A percentile compares a stretch with the other conserved stretches of the same genome.
Evolutionary conservation across 2,329 filamentous ascomycete species (phyloP).

Genomic region (Aspergillus luchuensis): DNA sequence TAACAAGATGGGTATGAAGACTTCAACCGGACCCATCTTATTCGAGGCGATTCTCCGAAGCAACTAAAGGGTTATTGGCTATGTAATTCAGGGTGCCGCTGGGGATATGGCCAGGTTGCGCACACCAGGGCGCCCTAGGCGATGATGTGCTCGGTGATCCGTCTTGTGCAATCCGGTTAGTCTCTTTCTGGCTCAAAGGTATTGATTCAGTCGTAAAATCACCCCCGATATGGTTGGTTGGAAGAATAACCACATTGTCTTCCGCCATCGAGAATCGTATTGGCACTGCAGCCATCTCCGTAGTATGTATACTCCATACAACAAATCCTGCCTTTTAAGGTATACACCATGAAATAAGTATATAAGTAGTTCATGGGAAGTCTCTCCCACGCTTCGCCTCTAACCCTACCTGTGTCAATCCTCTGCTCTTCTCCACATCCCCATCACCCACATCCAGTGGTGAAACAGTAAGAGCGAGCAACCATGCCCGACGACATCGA

Average conservation of each 20-base stretch:
- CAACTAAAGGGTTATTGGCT: neutral
- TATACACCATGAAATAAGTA: slow-evolving; percentile 9
- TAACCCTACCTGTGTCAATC: too few species aligned
- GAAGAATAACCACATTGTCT: neutral
- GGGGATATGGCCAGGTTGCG: neutral
- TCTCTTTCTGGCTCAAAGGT: slow-evolving; percentile 13
- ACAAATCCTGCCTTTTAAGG: neutral
- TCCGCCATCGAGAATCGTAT: slow-evolving; percentile 13
- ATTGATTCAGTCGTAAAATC: neutral
- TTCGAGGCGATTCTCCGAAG: neutral
- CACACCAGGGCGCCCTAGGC: slow-evolving; percentile 1
- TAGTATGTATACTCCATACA: neutral
- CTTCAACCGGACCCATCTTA: neutral
- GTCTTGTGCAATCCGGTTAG: slow-evolving; percentile 24
- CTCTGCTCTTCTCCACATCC: neutral
- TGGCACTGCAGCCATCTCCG: neutral
- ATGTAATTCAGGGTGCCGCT: neutral
- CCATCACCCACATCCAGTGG: neutral
- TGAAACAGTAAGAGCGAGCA: neutral
- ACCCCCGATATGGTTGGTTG: slow-evolving; percentile 7
- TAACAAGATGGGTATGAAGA: neutral
- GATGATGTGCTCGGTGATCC: slow-evolving; percentile 29
- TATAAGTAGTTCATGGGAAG: neutral
- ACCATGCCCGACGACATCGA: slow-evolving; percentile 25
- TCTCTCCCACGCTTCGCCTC: neutral